Percentiles rank a stretch among this genome's conserved stretches.
Conservation (phyloP, 495 filamentous ascomycete genomes). For the Aspergillus sclerotioniger region DNA sequence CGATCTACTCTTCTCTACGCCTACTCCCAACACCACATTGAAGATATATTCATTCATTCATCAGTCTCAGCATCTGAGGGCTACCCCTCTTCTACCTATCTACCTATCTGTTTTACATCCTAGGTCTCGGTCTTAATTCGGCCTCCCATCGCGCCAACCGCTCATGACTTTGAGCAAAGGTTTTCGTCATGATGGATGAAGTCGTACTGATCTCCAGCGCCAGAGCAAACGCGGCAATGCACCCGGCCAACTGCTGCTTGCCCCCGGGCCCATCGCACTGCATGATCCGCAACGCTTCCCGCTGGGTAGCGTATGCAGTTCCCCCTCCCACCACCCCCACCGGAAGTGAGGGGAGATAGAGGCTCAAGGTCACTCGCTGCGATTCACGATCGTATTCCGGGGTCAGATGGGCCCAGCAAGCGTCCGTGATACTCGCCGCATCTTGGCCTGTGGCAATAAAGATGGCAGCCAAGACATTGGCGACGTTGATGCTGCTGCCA, state of each 20-base stretch:
- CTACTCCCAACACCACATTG: no score
- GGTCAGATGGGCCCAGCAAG: conserved; percentile 17
- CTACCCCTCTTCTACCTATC: neutral
- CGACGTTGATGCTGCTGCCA: conserved; percentile 13
- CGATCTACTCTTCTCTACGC: no score
- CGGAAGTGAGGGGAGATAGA: conserved; percentile 15
- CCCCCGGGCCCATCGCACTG: conserved; percentile 9
- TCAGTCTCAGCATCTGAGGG: no score
- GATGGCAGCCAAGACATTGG: conserved; percentile 15
- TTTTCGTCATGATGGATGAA: conserved; percentile 13
- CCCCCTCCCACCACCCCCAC: conserved; percentile 16
- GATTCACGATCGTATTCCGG: conserved; percentile 8
- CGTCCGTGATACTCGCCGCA: conserved; percentile 11
- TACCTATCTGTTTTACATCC: neutral
- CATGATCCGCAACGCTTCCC: conserved; percentile 15
- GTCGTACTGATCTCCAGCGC: conserved; percentile 16
- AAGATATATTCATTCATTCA: no score
- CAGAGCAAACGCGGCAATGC: conserved; percentile 17
- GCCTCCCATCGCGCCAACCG: conserved; percentile 4
- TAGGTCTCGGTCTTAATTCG: neutral
- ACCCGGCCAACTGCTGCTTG: conserved; percentile 17
- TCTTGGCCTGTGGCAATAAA: conserved; percentile 21
- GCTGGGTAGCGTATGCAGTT: conserved; percentile 12
- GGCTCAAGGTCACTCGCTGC: conserved; percentile 3
- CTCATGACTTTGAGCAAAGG: conserved; percentile 16